phyloP scores from a whole-genome alignment of 2,329 filamentous ascomycete species.

The Monosporascus sp. region DNA sequence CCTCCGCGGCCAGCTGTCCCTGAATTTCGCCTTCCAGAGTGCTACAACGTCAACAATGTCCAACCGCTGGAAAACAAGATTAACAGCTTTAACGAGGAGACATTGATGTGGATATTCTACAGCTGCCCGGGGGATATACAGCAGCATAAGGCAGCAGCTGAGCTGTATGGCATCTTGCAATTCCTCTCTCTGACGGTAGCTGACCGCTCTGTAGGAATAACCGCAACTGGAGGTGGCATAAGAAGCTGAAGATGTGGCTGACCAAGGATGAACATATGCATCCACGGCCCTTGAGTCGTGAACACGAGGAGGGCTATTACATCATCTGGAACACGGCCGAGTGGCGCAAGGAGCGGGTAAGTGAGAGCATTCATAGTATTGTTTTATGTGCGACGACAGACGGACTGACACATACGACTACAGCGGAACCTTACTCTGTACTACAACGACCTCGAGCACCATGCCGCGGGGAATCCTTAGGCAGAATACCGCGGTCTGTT shows the following conservation, averaged over 20 bases:
- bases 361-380: conserved; percentile 19
- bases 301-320: conserved; percentile 60
- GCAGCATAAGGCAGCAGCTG: conserved; percentile 57
- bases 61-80: conserved; percentile 62
- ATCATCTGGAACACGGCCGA: conserved; percentile 58
- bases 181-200: conserved; percentile 1
- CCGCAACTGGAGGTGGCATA: conserved; percentile 65
- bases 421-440: conserved; percentile 57
- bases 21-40: conserved; percentile 56
- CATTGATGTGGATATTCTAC: conserved; percentile 65
- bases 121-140: conserved; percentile 58
- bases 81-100: conserved; percentile 62
- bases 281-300: conserved; percentile 52
- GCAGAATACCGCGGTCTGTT: neutral
- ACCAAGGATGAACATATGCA: conserved; percentile 64
- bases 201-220: conserved; percentile 40
- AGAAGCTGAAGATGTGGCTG: conserved; percentile 60
- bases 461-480: conserved; percentile 14
- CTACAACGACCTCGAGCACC: conserved; percentile 56
- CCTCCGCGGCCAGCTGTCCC: conserved; percentile 53
- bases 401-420: neutral
- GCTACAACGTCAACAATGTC: conserved; percentile 62
- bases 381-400: neutral
- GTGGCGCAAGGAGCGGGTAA: conserved; percentile 59
- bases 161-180: conserved; percentile 44